Conservation (phyloP, 2,329 filamentous ascomycete genomes). For the Tolypocladium nubicola region DNA sequence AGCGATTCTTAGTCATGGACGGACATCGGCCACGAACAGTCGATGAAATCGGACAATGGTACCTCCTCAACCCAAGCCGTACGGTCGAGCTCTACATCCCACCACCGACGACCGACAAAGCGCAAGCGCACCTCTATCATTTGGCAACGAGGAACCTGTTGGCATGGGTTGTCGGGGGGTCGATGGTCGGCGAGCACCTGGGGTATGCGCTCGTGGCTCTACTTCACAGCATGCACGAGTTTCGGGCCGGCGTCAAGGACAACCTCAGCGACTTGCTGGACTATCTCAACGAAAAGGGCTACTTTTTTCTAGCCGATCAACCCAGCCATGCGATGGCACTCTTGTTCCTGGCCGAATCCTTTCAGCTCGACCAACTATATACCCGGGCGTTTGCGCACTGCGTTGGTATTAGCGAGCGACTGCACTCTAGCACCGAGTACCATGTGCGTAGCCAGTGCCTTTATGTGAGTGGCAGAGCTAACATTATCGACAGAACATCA, state of each 20-base stretch:
- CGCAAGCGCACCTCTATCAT: conserved; percentile 51
- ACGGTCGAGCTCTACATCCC: conserved; percentile 59
- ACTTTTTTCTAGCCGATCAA: conserved; percentile 54
- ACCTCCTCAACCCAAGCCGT: conserved; percentile 16
- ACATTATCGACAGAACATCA: conserved; percentile 29
- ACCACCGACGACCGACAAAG: conserved; percentile 39
- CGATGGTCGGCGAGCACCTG: conserved; percentile 57
- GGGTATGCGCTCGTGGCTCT: conserved; percentile 54
- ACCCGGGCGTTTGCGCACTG: conserved; percentile 67
- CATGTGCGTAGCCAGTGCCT: conserved; percentile 31
- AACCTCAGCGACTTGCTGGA: conserved; percentile 51
- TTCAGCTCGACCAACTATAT: conserved; percentile 54
- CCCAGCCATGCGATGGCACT: conserved; percentile 59
- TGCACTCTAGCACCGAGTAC: conserved; percentile 49
- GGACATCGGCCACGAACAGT: conserved; percentile 10
- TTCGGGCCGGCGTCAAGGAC: conserved; percentile 40
- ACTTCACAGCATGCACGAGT: conserved; percentile 54
- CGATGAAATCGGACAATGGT: conserved; percentile 21
- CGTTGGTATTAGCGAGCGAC: conserved; percentile 60
- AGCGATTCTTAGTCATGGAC: conserved; percentile 33
- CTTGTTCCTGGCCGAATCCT: conserved; percentile 57
- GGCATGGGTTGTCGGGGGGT: conserved; percentile 55
- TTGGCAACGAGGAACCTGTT: conserved; percentile 65
- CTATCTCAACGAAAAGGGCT: conserved; percentile 61
- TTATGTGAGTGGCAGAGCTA: conserved; percentile 5